phyloP scores from a whole-genome alignment of 305 asterid species.

The Nicotiana rustica region DNA sequence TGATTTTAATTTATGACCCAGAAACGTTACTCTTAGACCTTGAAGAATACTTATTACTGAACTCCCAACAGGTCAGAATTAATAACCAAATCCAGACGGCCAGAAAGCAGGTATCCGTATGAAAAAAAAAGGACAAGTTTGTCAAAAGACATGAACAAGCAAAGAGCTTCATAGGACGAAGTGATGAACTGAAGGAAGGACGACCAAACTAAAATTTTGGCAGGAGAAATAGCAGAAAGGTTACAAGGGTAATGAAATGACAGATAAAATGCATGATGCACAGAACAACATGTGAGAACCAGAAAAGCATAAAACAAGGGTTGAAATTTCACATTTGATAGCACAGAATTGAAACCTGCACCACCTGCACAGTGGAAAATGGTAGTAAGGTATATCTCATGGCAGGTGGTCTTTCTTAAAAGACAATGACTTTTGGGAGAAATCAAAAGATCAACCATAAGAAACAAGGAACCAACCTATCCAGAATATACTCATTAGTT shows the following conservation, averaged over 20 bases:
- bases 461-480: slow-evolving; percentile 59
- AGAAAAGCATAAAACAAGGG: slow-evolving; percentile 42
- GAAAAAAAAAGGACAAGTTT: not conserved
- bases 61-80: not conserved
- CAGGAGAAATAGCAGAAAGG: not conserved
- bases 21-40: not conserved
- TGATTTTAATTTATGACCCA: not conserved
- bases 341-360: slow-evolving; percentile 84
- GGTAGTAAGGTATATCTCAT: slow-evolving; percentile 69
- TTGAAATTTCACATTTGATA: slow-evolving; percentile 60
- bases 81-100: not conserved
- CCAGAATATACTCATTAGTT: slow-evolving; percentile 43
- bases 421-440: not conserved
- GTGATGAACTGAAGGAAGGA: not conserved
- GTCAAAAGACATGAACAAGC: not conserved
- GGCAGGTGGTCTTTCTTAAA: slow-evolving; percentile 40
- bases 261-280: slow-evolving; percentile 19
- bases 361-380: slow-evolving; percentile 98
- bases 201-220: not conserved
- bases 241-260: not conserved
- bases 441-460: not conserved
- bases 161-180: not conserved
- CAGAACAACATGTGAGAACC: slow-evolving; percentile 30
- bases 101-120: not conserved
- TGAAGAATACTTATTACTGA: not conserved